Conservation (phyloP, 176 grass and related monocot genomes). For the Cymbopogon citratus region DNA sequence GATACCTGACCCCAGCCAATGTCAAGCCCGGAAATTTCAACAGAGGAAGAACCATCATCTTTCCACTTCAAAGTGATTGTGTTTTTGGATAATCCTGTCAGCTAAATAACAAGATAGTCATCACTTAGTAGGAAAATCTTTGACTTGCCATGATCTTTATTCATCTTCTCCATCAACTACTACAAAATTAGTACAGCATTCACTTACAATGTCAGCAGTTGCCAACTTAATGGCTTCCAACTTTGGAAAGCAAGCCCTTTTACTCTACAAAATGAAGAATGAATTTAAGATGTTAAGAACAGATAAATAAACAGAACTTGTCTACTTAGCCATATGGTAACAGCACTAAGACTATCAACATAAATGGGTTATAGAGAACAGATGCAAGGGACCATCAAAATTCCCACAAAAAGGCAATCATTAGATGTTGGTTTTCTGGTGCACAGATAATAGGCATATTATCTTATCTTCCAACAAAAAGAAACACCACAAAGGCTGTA, state of each 20-base stretch:
- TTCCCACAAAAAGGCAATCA: neutral
- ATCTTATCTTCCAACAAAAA: neutral
- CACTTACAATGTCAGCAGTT: conserved; percentile 86
- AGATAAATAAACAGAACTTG: neutral
- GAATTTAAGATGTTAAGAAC: neutral
- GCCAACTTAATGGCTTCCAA: conserved; percentile 89
- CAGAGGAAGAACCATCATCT: conserved; percentile 57
- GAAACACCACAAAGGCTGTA: neutral
- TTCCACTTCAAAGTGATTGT: conserved; percentile 67
- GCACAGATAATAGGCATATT: neutral
- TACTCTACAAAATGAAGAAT: conserved; percentile 56
- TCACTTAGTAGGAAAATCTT: conserved; percentile 4
- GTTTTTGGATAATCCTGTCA: conserved; percentile 62
- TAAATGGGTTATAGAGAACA: neutral
- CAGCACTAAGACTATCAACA: neutral
- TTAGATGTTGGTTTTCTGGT: neutral
- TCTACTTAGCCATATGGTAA: conserved; percentile 6
- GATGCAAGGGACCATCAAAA: neutral
- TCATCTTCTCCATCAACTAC: conserved; percentile 20
- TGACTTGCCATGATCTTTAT: neutral
- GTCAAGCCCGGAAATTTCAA: conserved; percentile 96
- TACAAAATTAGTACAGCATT: neutral
- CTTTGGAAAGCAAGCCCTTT: conserved; percentile 75
- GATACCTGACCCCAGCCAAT: conserved; percentile 93
- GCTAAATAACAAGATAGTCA: conserved; percentile 46